Evolutionary conservation across 371 early-diverging fungal species (phyloP).

Genomic region (Mucor mucedo): DNA sequence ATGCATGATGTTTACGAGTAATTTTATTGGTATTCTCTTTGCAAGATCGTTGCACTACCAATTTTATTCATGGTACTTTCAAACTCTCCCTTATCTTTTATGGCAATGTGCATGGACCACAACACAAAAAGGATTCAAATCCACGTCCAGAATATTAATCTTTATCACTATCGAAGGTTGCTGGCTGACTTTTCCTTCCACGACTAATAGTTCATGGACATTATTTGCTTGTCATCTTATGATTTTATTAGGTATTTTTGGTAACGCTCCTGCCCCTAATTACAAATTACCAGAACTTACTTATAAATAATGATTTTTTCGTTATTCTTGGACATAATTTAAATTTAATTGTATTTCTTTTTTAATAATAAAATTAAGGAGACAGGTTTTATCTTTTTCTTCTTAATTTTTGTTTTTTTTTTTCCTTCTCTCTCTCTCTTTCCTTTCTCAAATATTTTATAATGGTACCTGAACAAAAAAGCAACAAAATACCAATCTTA

Average conservation of each 20-base stretch:
- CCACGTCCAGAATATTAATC: slow-evolving; percentile 34
- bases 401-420: neutral
- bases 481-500: neutral
- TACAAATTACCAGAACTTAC: slow-evolving; percentile 9
- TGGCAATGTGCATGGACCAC: slow-evolving; percentile 48
- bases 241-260: slow-evolving; percentile 37
- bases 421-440: neutral
- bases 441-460: neutral
- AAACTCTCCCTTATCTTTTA: slow-evolving; percentile 83
- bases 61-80: slow-evolving; percentile 95
- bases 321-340: slow-evolving; percentile 3
- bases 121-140: slow-evolving; percentile 1
- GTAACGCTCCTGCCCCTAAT: slow-evolving; percentile 18
- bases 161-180: slow-evolving; percentile 50
- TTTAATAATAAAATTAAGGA: slow-evolving; percentile 7
- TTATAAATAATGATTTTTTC: slow-evolving; percentile 6
- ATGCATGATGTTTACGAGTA: slow-evolving; percentile 74
- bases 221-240: slow-evolving; percentile 45
- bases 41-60: slow-evolving; percentile 93
- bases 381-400: neutral
- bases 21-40: slow-evolving; percentile 88
- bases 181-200: slow-evolving; percentile 58
- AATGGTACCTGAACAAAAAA: neutral
- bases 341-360: slow-evolving; percentile 2
- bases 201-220: slow-evolving; percentile 40